Conservation (phyloP, 495 filamentous ascomycete genomes). For the Aspergillus sclerotiicarbonarius region DNA sequence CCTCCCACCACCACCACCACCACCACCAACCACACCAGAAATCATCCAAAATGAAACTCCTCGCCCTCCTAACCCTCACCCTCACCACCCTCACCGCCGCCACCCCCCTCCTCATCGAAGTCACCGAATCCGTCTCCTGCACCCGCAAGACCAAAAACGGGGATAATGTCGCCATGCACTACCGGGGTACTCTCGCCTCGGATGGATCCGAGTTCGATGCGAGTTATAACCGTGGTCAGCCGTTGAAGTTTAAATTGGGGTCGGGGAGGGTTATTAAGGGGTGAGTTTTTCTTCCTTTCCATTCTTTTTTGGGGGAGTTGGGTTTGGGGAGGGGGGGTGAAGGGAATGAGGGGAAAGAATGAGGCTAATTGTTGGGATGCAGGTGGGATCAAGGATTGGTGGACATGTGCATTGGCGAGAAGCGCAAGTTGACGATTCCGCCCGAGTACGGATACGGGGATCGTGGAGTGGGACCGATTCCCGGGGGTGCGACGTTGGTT, state of each 20-base stretch:
- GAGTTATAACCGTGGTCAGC: constrained; percentile 68
- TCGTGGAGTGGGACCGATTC: constrained; percentile 72
- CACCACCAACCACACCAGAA: too few species aligned
- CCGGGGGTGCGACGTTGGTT: constrained; percentile 73
- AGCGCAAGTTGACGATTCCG: constrained; percentile 88
- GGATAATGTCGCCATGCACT: constrained; percentile 82
- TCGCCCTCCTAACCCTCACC: constrained; percentile 50
- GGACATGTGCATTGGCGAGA: constrained; percentile 97
- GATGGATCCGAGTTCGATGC: constrained; percentile 55
- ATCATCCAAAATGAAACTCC: constrained; percentile 31
- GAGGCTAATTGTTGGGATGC: constrained; percentile 5
- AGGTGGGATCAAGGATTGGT: constrained; percentile 88
- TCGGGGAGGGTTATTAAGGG: constrained; percentile 83
- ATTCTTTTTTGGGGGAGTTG: neutral
- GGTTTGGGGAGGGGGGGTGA: neutral
- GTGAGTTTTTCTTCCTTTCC: constrained; percentile 40
- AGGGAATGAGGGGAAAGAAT: neutral
- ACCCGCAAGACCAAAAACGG: constrained; percentile 71
- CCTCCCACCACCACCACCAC: neutral
- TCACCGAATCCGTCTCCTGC: constrained; percentile 68
- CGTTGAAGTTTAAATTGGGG: constrained; percentile 78
- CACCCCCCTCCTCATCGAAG: constrained; percentile 68
- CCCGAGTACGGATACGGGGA: constrained; percentile 82
- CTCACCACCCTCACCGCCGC: constrained; percentile 56
- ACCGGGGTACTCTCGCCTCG: constrained; percentile 69